Base-by-base conservation (phyloP, 2,329 filamentous ascomycete species). In the Cladophialophora chaetospira region DNA sequence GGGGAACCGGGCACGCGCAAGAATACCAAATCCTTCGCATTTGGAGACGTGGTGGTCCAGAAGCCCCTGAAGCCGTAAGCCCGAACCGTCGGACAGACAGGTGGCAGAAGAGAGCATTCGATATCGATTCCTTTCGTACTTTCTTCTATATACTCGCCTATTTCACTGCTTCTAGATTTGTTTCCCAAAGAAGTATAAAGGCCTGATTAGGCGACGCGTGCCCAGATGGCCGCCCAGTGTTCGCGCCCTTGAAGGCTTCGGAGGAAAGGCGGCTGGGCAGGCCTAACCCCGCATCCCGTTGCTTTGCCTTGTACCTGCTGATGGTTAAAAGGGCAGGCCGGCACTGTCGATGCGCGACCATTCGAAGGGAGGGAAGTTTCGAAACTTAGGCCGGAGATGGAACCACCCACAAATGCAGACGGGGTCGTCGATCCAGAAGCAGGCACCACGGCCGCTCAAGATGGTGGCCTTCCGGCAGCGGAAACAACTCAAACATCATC, bases 371-470 rank as follows among this genome's bases (percentile, higher is more conserved):
- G 13, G 13, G 29, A 33, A 33, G 8, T 13, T 13, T 33, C 13
- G 29, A 33, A 8, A 33, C 26, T 31, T n/a, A 21, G 29, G n/a
- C 25, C 19, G 9, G 28, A 21, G 8, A 40, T 54, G 51, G 40
- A 38, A 9, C 29, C 23, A 26, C n/a, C 51, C 9, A 46, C 28
- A 9, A 54, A 46, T 11, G 10, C 10, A 35, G 3, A 28, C 21
- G 42, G 42, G 8, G 25, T 54, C 23, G 10, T 46, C 15, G 51
- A 54, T 23, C 43, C 51, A 19, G 51, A 54, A 33, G 29, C 51
- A 13, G 51, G 42, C 3, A 28, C 21, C 19, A 21, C 42, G 10
- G 51, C 28, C 5, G 28, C 28, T 1, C 3, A 13, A 19, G 23
- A 36, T 9, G 11, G 36, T 1, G 5, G 11, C 4, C 17, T 35